Evolutionary conservation across 495 filamentous ascomycete species (phyloP).

Genomic region (Penicillium daleae): DNA sequence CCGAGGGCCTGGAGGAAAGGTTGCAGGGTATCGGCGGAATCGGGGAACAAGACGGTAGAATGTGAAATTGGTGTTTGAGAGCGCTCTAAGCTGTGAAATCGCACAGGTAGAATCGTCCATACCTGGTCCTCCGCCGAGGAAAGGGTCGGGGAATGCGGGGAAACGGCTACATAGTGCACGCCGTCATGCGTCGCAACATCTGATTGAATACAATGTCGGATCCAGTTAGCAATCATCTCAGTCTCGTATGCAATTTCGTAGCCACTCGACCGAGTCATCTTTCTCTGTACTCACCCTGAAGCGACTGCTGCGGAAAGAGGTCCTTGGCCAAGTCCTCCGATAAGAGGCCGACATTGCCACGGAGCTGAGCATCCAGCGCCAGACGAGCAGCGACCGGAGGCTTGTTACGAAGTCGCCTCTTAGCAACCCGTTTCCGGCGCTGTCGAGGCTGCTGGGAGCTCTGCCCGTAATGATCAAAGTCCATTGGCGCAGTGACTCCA

Average conservation of each 20-base stretch:
- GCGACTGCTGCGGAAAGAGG: slow-evolving; percentile 66
- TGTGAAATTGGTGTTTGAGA: slow-evolving; percentile 76
- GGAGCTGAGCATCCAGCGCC: slow-evolving; percentile 78
- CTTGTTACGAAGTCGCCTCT: slow-evolving; percentile 55
- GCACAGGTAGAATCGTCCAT: slow-evolving; percentile 88
- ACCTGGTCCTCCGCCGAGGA: slow-evolving; percentile 61
- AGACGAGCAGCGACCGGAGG: slow-evolving; percentile 64
- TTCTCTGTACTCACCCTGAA: slow-evolving; percentile 36
- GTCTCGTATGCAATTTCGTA: background rate
- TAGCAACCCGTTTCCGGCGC: slow-evolving; percentile 37
- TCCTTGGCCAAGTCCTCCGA: slow-evolving; percentile 84
- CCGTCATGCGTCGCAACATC: slow-evolving; percentile 32
- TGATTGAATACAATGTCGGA: slow-evolving; percentile 2
- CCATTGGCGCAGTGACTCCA: slow-evolving; percentile 38
- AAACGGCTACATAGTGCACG: slow-evolving; percentile 72
- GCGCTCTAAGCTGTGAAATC: slow-evolving; percentile 65
- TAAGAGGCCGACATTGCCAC: slow-evolving; percentile 83
- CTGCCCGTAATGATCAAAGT: slow-evolving; percentile 40
- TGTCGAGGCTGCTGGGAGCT: slow-evolving; percentile 49
- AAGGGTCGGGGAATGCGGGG: slow-evolving; percentile 73
- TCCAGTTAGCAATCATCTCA: slow-evolving; percentile 8
- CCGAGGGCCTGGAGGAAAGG: slow-evolving; percentile 68
- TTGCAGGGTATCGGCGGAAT: slow-evolving; percentile 75
- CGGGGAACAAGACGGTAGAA: slow-evolving; percentile 82
- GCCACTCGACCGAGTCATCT: background rate